Base-by-base conservation (phyloP, 345 rosid genomes). In the Gynandropsis gynandra region DNA sequence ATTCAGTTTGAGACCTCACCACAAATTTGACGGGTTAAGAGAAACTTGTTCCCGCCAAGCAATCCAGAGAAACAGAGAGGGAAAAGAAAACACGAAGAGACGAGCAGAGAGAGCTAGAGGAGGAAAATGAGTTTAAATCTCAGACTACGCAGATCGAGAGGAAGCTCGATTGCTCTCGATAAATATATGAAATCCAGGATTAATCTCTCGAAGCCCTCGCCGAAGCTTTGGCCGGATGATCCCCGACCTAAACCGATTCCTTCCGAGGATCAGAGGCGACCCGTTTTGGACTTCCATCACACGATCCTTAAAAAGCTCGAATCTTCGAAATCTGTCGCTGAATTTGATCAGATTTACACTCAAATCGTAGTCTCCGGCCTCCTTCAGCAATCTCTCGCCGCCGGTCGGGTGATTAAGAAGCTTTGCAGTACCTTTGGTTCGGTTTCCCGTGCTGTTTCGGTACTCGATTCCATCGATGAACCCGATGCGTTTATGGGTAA, bases 401-500 rank as follows among this genome's bases (percentile, higher is more conserved):
- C 72, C 0, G 67, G 84, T 36, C 67, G 72, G 18, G 72, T 56
- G 53, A 48, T 82, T 18, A 79, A 82, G 62, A 76, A 71, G 83
- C 80, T 82, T 39, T 82, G 83, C 47, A 36, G 68, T 27, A 42
- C 58, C 61, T 64, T 72, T 24, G 31, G 49, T 24, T 71, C 70
- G 10, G 62, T 76, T 54, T 67, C 72, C 50, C 65, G 44, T 19
- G 81, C 77, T 42, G 74, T 74, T 46, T 56, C 44, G 10, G 59
- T 76, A 27, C 78, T 69, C 24, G 74, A 67, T 59, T 43, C 56
- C 16, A 18, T 82, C 20, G 43, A 62, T 44, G 71, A 78, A 36
- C 81, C 80, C 19, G 81, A 78, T 32, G 80, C 87, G 36, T 82
- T 80, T 58, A 34, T 76, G 60, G 76, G 85, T 50, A 82, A 85